Percentiles rank a stretch among this genome's conserved stretches.
phyloP scores from a whole-genome alignment of 2,329 filamentous ascomycete species.

The Pyrenophora graminea region DNA sequence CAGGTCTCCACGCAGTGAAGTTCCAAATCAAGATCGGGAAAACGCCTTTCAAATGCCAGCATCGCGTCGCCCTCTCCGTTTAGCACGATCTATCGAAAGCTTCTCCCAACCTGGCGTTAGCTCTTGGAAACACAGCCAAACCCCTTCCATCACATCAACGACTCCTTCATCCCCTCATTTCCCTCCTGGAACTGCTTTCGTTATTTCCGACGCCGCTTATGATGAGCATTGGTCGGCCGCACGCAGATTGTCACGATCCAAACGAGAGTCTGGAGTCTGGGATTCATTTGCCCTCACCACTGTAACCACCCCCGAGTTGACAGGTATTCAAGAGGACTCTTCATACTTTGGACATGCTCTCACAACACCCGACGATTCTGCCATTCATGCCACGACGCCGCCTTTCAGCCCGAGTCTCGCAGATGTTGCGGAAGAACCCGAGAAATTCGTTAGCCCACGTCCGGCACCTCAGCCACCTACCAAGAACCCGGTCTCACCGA shows the following conservation, averaged over 20 bases:
- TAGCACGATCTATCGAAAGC: constrained; percentile 53
- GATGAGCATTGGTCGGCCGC: background rate
- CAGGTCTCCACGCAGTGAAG: constrained; percentile 32
- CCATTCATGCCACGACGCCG: constrained; percentile 46
- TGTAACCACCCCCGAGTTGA: constrained; percentile 19
- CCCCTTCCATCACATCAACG: constrained; percentile 48
- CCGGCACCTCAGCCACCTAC: constrained; percentile 40
- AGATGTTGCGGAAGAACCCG: constrained; percentile 45
- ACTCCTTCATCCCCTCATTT: constrained; percentile 46
- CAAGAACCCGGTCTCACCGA: constrained; percentile 31
- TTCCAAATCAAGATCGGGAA: constrained; percentile 14
- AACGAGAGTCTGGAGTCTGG: constrained; percentile 43
- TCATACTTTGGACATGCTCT: constrained; percentile 46
- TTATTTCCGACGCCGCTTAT: constrained; percentile 22
- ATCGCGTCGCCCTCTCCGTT: constrained; percentile 28
- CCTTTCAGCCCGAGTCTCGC: constrained; percentile 48
- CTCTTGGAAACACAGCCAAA: constrained; percentile 44
- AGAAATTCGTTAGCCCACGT: constrained; percentile 40
- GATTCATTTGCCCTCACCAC: constrained; percentile 32
- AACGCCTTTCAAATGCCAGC: constrained; percentile 12
- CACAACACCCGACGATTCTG: constrained; percentile 49
- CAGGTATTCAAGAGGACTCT: constrained; percentile 37
- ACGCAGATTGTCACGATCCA: constrained; percentile 18
- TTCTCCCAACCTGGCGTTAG: constrained; percentile 59
- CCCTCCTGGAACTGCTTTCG: constrained; percentile 25